Conservation (phyloP, 768 basidiomycete species). For the Tulasnella sp. region DNA sequence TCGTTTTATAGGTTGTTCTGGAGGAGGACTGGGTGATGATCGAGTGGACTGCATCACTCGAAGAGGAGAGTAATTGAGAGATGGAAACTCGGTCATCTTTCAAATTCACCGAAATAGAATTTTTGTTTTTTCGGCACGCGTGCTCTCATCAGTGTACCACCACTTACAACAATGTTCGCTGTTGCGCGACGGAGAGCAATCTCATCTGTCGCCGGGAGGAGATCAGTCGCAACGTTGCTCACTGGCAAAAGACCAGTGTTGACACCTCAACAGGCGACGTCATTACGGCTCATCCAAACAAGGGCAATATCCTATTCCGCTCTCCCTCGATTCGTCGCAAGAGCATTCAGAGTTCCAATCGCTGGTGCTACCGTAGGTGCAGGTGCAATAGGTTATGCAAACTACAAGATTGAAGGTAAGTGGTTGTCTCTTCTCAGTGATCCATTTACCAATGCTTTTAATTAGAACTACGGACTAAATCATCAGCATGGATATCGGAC, state of each 20-base stretch:
- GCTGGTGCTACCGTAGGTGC: conserved; percentile 84
- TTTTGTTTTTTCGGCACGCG: too few relatives aligned
- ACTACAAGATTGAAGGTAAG: conserved; percentile 91
- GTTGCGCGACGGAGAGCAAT: too few relatives aligned
- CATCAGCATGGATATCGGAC: conserved; percentile 49
- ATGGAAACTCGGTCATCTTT: too few relatives aligned
- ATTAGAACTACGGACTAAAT: conserved; percentile 57
- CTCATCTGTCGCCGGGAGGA: too few relatives aligned
- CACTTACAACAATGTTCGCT: too few relatives aligned
- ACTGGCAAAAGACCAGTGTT: conserved; percentile 35
- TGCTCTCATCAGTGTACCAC: too few relatives aligned
- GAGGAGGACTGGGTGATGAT: too few relatives aligned
- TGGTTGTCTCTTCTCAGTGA: conserved; percentile 14
- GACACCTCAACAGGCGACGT: conserved; percentile 33
- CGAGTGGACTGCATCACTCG: too few relatives aligned
- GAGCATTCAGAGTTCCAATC: conserved; percentile 78
- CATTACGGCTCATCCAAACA: conserved; percentile 52
- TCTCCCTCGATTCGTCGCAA: conserved; percentile 75
- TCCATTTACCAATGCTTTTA: not conserved
- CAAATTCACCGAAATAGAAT: too few relatives aligned
- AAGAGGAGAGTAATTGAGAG: too few relatives aligned
- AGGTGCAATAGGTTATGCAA: conserved; percentile 85
- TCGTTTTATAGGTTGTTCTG: too few relatives aligned
- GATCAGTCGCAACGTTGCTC: too few relatives aligned
- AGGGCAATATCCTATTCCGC: conserved; percentile 75